Base-by-base conservation (phyloP, 257 asterid genomes). In the Phtheirospermum japonicum region DNA sequence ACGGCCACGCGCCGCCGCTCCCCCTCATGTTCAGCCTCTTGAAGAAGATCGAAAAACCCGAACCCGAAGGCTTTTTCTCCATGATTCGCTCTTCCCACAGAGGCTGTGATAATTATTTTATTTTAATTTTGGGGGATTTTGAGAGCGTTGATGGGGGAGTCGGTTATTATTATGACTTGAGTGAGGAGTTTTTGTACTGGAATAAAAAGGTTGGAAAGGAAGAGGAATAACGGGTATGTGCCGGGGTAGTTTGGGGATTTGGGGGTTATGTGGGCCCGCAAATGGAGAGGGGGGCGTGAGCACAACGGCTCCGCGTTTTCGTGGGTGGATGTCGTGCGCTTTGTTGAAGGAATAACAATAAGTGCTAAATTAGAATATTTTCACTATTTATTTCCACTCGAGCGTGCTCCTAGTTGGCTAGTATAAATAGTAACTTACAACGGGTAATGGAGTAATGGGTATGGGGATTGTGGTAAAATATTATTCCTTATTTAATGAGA, bases 11-110 rank as follows among this genome's bases (percentile, higher is more conserved):
- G 0, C 78, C 68, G 43, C 66, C 71, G n/a, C 60, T 30, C 20
- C 63, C 62, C 73, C 78, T 85, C 85, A 57, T 78, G 70, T 69
- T 72, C 5, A 90, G 69, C 65, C 78, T 76, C 78, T 73, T 76
- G 74, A 90, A 78, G 75, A 81, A 68, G 70, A 75, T 66, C 34
- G 78, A 73, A 39, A 80, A 75, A 58, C 54, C 71, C 19, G 79
- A 73, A 8, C 17, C 20, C 18, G 75, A 61, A 5, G 77, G 71
- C 64, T 77, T 80, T 77, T 80, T 85, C 80, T 73, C 72, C 84
- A 79, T 74, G 42, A 17, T n/a, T 59, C 42, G 20, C 23, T 32
- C 13, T 13, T 42, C 63, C 65, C n/a, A n/a, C 39, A 46, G 48
- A 33, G 46, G 53, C n/a, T n/a, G n/a, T n/a, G 57, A 0, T 0